Evolutionary conservation across 1,139 yeast genomes (phyloP), one percentile per base, ranked within the genome.

Genomic region (Protomyces gravidus): DNA sequence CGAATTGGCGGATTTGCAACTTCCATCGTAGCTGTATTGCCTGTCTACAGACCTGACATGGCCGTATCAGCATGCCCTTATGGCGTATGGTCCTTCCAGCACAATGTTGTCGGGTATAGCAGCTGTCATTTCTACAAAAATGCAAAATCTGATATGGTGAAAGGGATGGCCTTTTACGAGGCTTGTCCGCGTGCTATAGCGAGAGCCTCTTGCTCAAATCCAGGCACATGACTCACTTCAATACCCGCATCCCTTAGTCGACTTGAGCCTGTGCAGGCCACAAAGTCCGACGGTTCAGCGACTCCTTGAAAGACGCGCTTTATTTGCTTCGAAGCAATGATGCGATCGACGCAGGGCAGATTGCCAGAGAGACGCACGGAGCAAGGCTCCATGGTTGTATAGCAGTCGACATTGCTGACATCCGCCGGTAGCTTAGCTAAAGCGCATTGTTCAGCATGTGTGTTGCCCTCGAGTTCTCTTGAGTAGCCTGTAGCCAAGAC

Each of bases 381-480:
- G 70, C 99, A 94, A 0, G 99, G 99, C 68, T 94, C 99, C 98
- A 94, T 94, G 0, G 97, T 88, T 0, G 98, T 92, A 71, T 88
- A 94, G 11, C 92, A 73, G 47, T 86, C 89, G 0, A 95, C 82
- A 0, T 96, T 96, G 17, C 68, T 70, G 0, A 97, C 97, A 3
- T 70, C 65, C 3, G 62, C 36, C 1, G 68, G 65, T 2, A 80
- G 80, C 70, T 94, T 94, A 49, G 84, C 86, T 61, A 94, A 71
- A 0, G 97, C 97, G 75, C 95, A 86, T 69, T 94, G 97, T 69
- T 94, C 99, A 1, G 98, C 98, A 71, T 94, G 99, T 0, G 99
- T 94, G 70, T 94, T 94, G 0, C 98, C 98, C 17, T 86, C 88
- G 2, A 92, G 74, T 70, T 94, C 98, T 62, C 98, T 77, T 0